phyloP scores from a whole-genome alignment of 208 protist genomes.

The Leishmania mexicana region DNA sequence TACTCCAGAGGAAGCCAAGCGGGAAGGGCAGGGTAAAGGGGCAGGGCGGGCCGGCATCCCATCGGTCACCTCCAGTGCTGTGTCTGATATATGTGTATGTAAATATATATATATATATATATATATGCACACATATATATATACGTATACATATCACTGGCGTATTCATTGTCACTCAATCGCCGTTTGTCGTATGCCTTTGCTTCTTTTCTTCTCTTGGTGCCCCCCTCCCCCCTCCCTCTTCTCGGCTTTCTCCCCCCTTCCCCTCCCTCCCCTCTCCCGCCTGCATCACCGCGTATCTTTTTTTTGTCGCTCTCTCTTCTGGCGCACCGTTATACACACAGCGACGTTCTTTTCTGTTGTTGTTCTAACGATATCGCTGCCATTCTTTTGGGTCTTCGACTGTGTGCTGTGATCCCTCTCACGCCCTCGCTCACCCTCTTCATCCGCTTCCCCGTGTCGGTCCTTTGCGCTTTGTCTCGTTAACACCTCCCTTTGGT shows the following conservation, averaged over 20 bases:
- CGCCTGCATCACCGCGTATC: not conserved
- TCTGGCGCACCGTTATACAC: not conserved
- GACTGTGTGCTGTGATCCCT: too few species aligned
- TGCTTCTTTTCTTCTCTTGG: not conserved
- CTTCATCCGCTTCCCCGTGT: not conserved
- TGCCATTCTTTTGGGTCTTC: too few species aligned
- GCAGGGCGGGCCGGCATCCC: not conserved
- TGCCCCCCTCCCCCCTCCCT: not conserved
- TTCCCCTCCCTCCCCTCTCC: not conserved
- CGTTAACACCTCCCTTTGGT: not conserved
- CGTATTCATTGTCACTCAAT: not conserved
- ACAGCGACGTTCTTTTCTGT: not conserved
- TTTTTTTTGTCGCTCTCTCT: not conserved
- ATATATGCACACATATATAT: not conserved
- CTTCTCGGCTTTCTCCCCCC: not conserved
- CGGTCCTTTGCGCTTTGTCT: not conserved
- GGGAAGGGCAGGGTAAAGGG: not conserved
- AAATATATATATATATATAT: not conserved
- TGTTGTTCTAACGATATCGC: too few species aligned
- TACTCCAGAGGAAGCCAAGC: not conserved
- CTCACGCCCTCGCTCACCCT: not conserved
- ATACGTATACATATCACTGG: not conserved
- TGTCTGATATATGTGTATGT: not conserved
- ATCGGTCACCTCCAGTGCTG: not conserved
- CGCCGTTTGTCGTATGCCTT: not conserved